Conservation (phyloP, 1,139 yeast species). For the Debaryomyces sp. region DNA sequence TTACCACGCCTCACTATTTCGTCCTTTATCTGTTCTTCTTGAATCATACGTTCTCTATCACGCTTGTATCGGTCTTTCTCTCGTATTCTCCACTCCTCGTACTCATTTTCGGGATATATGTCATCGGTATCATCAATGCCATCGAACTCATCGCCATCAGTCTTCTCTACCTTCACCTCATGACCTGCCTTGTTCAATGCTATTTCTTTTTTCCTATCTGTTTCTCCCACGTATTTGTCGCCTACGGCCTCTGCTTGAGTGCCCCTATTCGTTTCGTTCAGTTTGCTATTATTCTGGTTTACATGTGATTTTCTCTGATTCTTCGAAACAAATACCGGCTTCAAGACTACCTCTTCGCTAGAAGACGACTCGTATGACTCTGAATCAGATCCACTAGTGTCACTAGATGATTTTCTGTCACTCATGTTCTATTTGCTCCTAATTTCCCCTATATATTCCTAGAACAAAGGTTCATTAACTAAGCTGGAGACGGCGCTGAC, state of each 20-base stretch:
- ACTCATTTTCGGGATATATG: constrained; percentile 41
- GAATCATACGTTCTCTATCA: constrained; percentile 26
- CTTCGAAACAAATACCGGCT: constrained; percentile 18
- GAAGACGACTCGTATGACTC: constrained; percentile 13
- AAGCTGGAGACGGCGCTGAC: not conserved
- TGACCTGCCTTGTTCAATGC: constrained; percentile 13
- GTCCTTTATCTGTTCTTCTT: constrained; percentile 26
- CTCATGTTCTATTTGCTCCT: constrained; percentile 7
- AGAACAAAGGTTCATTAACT: not conserved
- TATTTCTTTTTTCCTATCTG: constrained; percentile 6
- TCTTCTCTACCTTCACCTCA: constrained; percentile 4
- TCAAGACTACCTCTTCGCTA: constrained; percentile 12
- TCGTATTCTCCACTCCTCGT: constrained; percentile 37
- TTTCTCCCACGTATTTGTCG: not conserved
- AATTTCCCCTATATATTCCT: not conserved
- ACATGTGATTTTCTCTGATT: constrained; percentile 6
- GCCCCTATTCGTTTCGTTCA: not conserved
- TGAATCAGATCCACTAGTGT: constrained; percentile 11
- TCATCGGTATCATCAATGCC: constrained; percentile 47
- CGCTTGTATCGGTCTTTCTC: constrained; percentile 32
- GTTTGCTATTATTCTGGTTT: not conserved
- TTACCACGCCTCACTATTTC: constrained; percentile 19
- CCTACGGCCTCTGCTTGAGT: constrained; percentile 1
- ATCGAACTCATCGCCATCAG: constrained; percentile 17
- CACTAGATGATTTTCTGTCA: constrained; percentile 9